phyloP scores from a whole-genome alignment of 805 yeast species.

The Wickerhamomyces hampshirensis region DNA sequence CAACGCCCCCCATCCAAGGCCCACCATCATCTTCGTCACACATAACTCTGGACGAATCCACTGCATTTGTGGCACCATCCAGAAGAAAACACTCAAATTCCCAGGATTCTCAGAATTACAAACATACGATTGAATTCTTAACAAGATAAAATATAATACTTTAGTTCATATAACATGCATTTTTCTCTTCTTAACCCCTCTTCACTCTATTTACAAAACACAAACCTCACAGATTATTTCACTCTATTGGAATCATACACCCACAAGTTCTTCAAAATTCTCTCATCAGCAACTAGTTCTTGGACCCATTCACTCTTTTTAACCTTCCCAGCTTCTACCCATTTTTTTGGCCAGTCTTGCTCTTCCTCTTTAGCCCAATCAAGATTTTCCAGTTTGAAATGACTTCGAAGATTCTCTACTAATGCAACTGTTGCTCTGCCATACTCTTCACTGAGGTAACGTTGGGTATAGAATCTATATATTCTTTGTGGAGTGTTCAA shows the following conservation, averaged over 20 bases:
- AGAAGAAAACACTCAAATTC: background rate
- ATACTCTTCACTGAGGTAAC: slow-evolving; percentile 64
- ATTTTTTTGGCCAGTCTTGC: slow-evolving; percentile 77
- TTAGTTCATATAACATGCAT: too few species aligned
- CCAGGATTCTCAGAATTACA: slow-evolving; percentile 12
- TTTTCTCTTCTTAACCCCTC: background rate
- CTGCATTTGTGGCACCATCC: background rate
- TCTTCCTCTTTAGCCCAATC: slow-evolving; percentile 56
- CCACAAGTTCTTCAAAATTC: slow-evolving; percentile 51
- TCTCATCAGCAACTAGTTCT: slow-evolving; percentile 63
- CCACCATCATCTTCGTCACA: slow-evolving; percentile 1
- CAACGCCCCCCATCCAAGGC: background rate
- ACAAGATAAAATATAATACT: slow-evolving; percentile 11
- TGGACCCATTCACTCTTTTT: slow-evolving; percentile 85
- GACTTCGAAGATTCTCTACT: slow-evolving; percentile 43
- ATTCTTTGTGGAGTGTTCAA: slow-evolving; percentile 69
- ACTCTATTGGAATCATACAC: slow-evolving; percentile 33
- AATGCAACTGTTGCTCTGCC: slow-evolving; percentile 50
- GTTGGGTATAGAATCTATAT: slow-evolving; percentile 69
- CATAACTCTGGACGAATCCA: background rate
- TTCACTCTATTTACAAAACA: too few species aligned
- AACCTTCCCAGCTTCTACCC: slow-evolving; percentile 75
- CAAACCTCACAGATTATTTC: too few species aligned
- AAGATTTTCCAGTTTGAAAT: slow-evolving; percentile 41
- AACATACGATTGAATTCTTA: slow-evolving; percentile 22